Percentiles rank a stretch among this genome's conserved stretches.
Conservation (phyloP, 2,329 filamentous ascomycete genomes). For the Botryotinia globosa region DNA sequence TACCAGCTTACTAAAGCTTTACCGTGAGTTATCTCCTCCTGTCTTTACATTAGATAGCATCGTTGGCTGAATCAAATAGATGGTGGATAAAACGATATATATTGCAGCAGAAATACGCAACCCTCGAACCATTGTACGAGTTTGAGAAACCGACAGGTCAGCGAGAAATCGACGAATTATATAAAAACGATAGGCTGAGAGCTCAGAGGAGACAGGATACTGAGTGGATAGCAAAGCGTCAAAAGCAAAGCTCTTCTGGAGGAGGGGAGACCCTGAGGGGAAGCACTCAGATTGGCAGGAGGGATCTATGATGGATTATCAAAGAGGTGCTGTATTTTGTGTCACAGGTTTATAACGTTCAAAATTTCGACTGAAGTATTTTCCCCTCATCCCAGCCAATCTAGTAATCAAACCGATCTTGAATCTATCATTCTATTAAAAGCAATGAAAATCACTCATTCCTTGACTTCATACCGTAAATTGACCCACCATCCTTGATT, state of each 20-base stretch:
- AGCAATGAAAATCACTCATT: neutral
- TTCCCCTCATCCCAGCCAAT: neutral
- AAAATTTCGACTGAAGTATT: neutral
- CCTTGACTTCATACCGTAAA: too few relatives aligned
- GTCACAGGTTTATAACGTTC: neutral
- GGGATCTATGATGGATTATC: neutral
- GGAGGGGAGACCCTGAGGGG: neutral
- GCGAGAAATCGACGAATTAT: neutral
- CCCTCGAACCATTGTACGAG: neutral
- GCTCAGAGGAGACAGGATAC: neutral
- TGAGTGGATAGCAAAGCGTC: neutral
- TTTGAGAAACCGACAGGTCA: slow-evolving; percentile 6
- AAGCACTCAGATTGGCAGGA: neutral
- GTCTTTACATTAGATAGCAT: neutral
- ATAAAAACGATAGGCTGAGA: slow-evolving; percentile 5
- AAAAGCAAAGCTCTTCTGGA: neutral
- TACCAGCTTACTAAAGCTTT: slow-evolving; percentile 34
- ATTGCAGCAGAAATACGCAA: neutral
- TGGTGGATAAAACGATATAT: slow-evolving; percentile 14
- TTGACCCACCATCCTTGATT: neutral
- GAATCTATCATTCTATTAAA: neutral
- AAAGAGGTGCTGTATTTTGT: neutral
- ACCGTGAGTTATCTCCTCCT: slow-evolving; percentile 20
- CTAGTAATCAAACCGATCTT: too few relatives aligned
- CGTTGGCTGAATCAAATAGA: neutral